These are phyloP conservation scores for Triglochin maritima DNA, from an alignment of 106 monocot genomes.

Conservation along the genomic window DNA sequence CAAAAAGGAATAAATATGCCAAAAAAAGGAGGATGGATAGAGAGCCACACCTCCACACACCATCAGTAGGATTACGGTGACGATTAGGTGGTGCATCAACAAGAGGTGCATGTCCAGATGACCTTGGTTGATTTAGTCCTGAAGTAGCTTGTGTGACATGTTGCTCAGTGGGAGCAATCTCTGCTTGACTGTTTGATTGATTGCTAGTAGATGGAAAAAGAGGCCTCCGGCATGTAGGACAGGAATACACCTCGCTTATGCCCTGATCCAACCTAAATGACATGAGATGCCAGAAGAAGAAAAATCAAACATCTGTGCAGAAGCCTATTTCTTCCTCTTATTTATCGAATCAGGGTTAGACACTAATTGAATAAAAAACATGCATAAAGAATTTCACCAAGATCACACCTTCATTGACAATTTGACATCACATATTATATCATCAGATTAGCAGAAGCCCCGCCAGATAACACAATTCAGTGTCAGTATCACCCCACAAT, in stretches of 20 bases:
- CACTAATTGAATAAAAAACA: no score
- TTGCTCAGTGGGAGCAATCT: slow-evolving; percentile 16
- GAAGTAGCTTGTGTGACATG: slow-evolving; percentile 23
- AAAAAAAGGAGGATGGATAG: neutral
- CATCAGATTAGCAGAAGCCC: no score
- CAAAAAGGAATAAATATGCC: neutral
- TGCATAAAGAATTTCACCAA: no score
- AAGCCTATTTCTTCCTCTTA: no score
- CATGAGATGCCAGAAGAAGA: neutral
- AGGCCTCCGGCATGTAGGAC: slow-evolving; percentile 96
- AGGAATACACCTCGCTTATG: slow-evolving; percentile 64
- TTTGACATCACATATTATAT: no score
- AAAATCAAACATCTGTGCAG: neutral
- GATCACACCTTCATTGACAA: no score
- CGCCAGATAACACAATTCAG: no score
- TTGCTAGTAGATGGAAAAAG: slow-evolving; percentile 40
- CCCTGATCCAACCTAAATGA: slow-evolving; percentile 86
- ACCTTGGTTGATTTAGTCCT: slow-evolving; percentile 32
- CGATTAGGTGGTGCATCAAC: slow-evolving; percentile 27
- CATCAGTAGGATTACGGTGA: slow-evolving; percentile 35
- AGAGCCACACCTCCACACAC: slow-evolving; percentile 51
- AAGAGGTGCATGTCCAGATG: slow-evolving; percentile 18
- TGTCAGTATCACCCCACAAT: no score
- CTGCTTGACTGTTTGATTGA: slow-evolving; percentile 14
- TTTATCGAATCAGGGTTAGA: no score